Conservation (phyloP, 1,139 yeast genomes). For the Suhomyces maxii region DNA sequence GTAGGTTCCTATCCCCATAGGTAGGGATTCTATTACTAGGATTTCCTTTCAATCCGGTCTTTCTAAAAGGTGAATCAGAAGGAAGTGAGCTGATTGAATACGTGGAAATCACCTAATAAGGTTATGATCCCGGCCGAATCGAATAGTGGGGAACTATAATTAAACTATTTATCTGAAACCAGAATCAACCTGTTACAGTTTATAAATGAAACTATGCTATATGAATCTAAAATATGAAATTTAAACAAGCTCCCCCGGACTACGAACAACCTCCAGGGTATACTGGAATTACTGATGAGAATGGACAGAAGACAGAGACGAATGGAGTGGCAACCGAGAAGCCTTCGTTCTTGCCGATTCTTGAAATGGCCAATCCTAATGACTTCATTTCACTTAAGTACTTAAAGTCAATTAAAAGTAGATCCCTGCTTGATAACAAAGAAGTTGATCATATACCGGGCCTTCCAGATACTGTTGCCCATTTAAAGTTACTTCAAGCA, state of each 20-base stretch:
- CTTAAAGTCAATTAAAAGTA: not conserved
- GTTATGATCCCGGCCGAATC: too few species aligned
- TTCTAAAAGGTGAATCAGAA: too few species aligned
- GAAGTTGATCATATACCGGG: slow-evolving; percentile 10
- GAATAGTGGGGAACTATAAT: too few species aligned
- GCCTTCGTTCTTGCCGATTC: not conserved
- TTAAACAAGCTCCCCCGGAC: slow-evolving; percentile 18
- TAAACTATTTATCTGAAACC: too few species aligned
- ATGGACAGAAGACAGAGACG: not conserved
- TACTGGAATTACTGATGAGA: not conserved
- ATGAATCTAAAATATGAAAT: not conserved
- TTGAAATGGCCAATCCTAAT: not conserved
- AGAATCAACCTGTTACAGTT: too few species aligned
- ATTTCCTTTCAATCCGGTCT: too few species aligned
- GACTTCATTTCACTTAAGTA: not conserved
- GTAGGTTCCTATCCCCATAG: too few species aligned
- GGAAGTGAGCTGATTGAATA: too few species aligned
- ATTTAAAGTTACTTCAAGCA: slow-evolving; percentile 32
- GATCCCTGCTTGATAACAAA: not conserved
- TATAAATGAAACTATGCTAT: too few species aligned
- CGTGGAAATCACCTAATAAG: too few species aligned
- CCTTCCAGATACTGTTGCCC: slow-evolving; percentile 22
- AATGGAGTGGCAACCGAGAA: not conserved
- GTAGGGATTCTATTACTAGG: too few species aligned
- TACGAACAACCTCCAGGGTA: not conserved